A percentile compares a stretch with the other conserved stretches of the same genome.
Conservation (phyloP, 2,329 filamentous ascomycete species). For the Colletotrichum sp. region DNA sequence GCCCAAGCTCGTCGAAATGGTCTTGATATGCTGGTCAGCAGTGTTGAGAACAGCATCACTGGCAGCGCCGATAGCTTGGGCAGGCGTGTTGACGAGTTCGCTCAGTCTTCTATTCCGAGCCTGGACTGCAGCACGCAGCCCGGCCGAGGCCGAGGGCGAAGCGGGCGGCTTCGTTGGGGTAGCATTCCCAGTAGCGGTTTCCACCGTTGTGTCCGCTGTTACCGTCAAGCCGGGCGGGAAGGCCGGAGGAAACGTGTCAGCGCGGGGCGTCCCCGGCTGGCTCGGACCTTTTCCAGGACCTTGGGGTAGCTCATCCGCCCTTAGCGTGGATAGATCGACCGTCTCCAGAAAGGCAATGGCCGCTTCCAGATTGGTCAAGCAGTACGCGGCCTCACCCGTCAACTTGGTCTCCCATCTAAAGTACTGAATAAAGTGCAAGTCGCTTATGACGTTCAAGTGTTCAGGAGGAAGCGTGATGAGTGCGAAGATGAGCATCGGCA, state of each 20-base stretch:
- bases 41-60: slow-evolving; percentile 86
- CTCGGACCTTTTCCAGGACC: slow-evolving; percentile 64
- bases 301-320: slow-evolving; percentile 77
- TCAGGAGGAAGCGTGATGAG: slow-evolving; percentile 90
- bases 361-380: slow-evolving; percentile 93
- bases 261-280: slow-evolving; percentile 52
- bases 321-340: slow-evolving; percentile 88
- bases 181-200: slow-evolving; percentile 35
- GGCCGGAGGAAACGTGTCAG: slow-evolving; percentile 63
- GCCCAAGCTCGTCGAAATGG: slow-evolving; percentile 86
- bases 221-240: slow-evolving; percentile 52
- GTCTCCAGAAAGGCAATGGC: slow-evolving; percentile 94
- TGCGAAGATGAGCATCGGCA: slow-evolving; percentile 95
- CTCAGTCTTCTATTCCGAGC: slow-evolving; percentile 79
- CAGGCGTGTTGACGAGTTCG: slow-evolving; percentile 84
- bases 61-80: slow-evolving; percentile 80
- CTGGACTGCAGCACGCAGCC: slow-evolving; percentile 51
- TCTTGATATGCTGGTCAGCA: slow-evolving; percentile 91
- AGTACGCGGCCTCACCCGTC: slow-evolving; percentile 94
- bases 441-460: slow-evolving; percentile 88
- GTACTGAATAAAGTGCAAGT: slow-evolving; percentile 91
- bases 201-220: slow-evolving; percentile 31
- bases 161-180: slow-evolving; percentile 39
- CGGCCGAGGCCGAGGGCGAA: slow-evolving; percentile 37
- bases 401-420: slow-evolving; percentile 88